A percentile compares a stretch with the other conserved stretches of the same genome.
Conservation (phyloP, 257 asterid genomes). For the Rubia yunnanensis region DNA sequence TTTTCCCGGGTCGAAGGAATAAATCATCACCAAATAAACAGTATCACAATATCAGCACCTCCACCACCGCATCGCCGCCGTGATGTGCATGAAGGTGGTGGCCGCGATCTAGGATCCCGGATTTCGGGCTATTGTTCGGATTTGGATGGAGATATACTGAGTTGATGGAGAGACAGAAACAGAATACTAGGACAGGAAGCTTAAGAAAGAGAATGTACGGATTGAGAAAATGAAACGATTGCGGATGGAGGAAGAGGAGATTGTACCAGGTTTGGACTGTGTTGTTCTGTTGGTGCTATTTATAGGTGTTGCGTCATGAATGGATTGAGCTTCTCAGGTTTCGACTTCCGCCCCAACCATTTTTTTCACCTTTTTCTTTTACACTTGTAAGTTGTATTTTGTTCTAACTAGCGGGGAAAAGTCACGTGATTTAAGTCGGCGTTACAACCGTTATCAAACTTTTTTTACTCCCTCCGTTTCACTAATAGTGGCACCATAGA, state of each 20-base stretch:
- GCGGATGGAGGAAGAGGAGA: not conserved
- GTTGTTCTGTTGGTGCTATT: not conserved
- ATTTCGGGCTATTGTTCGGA: no score
- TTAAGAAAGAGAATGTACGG: not conserved
- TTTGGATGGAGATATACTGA: not conserved
- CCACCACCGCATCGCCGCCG: not conserved
- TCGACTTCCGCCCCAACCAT: not conserved
- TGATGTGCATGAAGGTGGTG: not conserved
- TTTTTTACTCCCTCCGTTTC: no score
- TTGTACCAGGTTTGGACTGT: not conserved
- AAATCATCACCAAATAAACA: not conserved
- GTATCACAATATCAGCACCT: not conserved
- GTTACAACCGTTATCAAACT: no score
- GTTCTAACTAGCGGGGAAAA: no score
- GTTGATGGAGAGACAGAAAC: not conserved
- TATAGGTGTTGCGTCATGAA: not conserved
- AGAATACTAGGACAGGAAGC: not conserved
- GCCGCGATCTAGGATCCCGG: no score
- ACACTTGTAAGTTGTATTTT: no score
- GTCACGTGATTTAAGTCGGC: no score
- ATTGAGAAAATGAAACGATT: not conserved
- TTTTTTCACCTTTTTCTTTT: not conserved
- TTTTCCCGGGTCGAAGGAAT: constrained; percentile 21
- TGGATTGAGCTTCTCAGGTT: not conserved
- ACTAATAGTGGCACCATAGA: no score